Evolutionary conservation across 345 rosid genomes (phyloP).

Genomic region (Populus alba): DNA sequence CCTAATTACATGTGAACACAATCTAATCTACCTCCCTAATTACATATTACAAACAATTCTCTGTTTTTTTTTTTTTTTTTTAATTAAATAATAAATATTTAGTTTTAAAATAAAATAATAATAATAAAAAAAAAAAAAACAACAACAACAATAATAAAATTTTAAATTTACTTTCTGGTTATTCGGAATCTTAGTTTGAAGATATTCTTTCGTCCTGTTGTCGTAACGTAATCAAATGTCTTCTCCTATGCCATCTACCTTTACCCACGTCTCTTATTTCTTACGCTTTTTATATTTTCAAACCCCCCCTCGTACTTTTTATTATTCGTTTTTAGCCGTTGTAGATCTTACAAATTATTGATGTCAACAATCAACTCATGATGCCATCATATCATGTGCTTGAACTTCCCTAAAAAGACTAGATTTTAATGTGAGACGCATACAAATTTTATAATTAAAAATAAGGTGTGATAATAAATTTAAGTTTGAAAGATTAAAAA

Average conservation of each 20-base stretch:
- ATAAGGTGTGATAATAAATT: not conserved
- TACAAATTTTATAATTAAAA: no score
- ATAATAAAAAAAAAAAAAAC: no score
- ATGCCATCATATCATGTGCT: not conserved
- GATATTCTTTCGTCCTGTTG: conserved; percentile 2
- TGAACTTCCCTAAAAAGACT: not conserved
- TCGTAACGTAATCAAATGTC: conserved; percentile 25
- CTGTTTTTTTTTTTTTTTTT: not conserved
- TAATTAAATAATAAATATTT: not conserved
- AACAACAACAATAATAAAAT: no score
- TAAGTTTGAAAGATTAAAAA: not conserved
- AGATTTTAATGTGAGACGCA: not conserved
- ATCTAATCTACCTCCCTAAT: not conserved
- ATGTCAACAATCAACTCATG: no score
- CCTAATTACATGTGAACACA: not conserved
- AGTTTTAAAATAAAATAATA: not conserved
- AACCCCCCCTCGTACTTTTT: not conserved
- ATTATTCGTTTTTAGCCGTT: not conserved
- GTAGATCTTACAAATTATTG: not conserved
- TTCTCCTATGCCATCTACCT: no score
- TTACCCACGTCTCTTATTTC: not conserved
- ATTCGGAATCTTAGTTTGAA: not conserved
- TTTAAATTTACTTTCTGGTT: not conserved
- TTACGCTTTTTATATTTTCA: not conserved
- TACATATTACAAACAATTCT: not conserved